Percentiles rank a stretch among this genome's conserved stretches.
These are phyloP conservation scores for Candida sojae DNA, from an alignment of 1,139 yeast species.

Conservation along the genomic window DNA sequence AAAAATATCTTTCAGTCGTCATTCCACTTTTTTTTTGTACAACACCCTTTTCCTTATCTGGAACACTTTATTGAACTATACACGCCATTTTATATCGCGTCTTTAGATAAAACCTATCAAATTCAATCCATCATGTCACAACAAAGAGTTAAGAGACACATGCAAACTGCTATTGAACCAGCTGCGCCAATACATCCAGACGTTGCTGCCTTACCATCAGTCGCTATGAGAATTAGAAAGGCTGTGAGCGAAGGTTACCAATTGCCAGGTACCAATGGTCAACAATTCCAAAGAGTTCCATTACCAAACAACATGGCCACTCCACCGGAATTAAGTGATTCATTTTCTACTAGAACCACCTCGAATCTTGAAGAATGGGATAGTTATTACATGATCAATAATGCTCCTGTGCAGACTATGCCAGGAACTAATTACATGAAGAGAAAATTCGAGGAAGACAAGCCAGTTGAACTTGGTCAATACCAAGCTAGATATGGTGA, in stretches of 20 bases:
- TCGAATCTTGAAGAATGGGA: constrained; percentile 18
- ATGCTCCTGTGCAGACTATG: constrained; percentile 21
- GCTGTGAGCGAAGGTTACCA: constrained; percentile 65
- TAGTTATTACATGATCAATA: constrained; percentile 15
- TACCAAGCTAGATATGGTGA: constrained; percentile 40
- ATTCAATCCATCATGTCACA: constrained; percentile 9
- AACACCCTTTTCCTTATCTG: background rate
- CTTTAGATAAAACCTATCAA: background rate
- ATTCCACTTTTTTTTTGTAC: constrained; percentile 5
- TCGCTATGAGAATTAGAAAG: constrained; percentile 74
- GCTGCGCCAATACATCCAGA: constrained; percentile 9
- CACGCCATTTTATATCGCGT: background rate
- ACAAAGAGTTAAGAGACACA: constrained; percentile 14
- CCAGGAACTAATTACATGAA: constrained; percentile 28
- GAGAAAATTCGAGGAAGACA: constrained; percentile 40
- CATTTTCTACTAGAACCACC: constrained; percentile 39
- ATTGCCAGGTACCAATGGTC: constrained; percentile 18
- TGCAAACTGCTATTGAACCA: constrained; percentile 10
- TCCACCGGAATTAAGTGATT: constrained; percentile 43
- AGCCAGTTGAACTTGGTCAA: constrained; percentile 16
- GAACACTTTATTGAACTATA: background rate
- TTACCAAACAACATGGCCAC: constrained; percentile 45
- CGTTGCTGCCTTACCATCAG: constrained; percentile 41
- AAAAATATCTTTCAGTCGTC: constrained; percentile 2
- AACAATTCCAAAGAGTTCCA: constrained; percentile 43